Evolutionary conservation across 208 protist species (phyloP), one percentile per base, ranked within the genome.

Genomic region (Trypanosoma mega): DNA sequence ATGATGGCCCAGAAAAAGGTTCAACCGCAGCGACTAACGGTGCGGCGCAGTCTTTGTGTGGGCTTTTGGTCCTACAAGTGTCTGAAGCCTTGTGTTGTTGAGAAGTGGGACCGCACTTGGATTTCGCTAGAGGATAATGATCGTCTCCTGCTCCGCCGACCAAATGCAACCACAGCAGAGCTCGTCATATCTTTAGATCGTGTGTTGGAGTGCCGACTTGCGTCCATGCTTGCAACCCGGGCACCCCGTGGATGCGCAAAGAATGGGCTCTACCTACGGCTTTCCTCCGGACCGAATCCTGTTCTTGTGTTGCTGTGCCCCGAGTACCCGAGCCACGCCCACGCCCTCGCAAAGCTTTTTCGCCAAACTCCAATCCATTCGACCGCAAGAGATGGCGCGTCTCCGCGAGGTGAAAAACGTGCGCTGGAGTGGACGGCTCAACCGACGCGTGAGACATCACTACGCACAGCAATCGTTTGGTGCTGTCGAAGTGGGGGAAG

Each of bases 41-140:
- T 29, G 3, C 5, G 18, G 18, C 31, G 52, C 69, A 49, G 54
- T 56, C 36, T 82, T 23, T 30, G 65, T 24, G 36, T 57, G n/a
- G 77, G 85, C 37, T 92, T 92, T 43, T 86, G 80, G 78, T 72
- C 68, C 9, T 63, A 85, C 58, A 67, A 72, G 11, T 80, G 73
- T 44, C 29, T 88, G 11, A 63, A 66, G 9, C 85, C 85, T 0
- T 57, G 70, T 18, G 74, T 84, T 16, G 34, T 69, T 5, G 62
- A 50, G 27, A 63, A 41, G 12, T 92, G 85, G 85, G 56, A 68
- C 31, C 85, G 78, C 11, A 67, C 63, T 48, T 92, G 85, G 85
- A 68, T 76, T 16, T 51, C 48, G 33, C 55, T 80, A 8, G 41
- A 62, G 20, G 41, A 26, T 4, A 18, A 65, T 48, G 30, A 39